Conservation (phyloP, 1,284 basidiomycete genomes). For the Cutaneotrichosporon sp. region DNA sequence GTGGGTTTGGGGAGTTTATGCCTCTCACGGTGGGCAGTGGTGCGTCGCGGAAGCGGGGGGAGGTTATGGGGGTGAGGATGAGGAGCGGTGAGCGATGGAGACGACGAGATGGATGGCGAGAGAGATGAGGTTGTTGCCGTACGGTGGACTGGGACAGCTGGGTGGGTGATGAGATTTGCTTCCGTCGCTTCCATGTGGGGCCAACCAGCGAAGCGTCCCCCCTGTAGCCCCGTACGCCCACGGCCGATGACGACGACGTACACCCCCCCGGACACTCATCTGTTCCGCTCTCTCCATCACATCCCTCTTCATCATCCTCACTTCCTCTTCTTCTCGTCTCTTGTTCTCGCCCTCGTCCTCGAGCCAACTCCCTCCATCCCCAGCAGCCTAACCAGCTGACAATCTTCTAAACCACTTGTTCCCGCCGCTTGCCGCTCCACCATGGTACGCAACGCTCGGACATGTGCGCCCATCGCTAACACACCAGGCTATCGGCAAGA, state of each 20-base stretch:
- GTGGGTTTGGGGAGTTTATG: background rate
- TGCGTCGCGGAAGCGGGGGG: background rate
- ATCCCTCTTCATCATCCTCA: background rate
- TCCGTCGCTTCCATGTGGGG: too few species aligned
- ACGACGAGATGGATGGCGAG: background rate
- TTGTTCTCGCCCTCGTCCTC: background rate
- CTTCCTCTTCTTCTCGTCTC: background rate
- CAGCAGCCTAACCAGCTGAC: background rate
- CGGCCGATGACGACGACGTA: background rate
- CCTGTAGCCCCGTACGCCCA: too few species aligned
- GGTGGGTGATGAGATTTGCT: too few species aligned
- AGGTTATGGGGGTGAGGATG: background rate
- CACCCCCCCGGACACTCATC: too few species aligned
- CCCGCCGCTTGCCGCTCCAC: background rate
- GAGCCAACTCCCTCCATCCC: background rate
- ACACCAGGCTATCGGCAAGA: constrained; percentile 81
- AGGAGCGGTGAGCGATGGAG: background rate
- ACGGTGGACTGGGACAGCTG: background rate
- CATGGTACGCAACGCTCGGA: constrained; percentile 6
- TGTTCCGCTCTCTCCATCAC: background rate
- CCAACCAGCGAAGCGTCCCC: too few species aligned
- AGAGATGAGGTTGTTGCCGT: background rate
- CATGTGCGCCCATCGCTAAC: background rate
- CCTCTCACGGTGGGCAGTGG: background rate
- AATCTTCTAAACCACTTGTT: background rate